Percentiles rank a stretch among this genome's conserved stretches.
Conservation (phyloP, 2,329 filamentous ascomycete species). For the Aspergillus versicolor region DNA sequence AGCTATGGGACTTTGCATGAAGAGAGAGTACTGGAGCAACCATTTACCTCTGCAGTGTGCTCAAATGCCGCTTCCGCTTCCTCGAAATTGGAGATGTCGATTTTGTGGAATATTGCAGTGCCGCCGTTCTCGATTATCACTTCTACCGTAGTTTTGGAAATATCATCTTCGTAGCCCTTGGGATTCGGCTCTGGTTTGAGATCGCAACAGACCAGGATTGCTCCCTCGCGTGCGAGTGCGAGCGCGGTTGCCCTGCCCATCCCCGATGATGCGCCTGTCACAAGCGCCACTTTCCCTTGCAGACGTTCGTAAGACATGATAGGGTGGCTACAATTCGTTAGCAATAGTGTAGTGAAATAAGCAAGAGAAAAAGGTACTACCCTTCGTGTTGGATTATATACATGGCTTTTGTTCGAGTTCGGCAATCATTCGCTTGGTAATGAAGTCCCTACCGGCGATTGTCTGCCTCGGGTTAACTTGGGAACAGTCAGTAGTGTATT, state of each 20-base stretch:
- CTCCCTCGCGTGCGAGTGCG: background rate
- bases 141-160: background rate
- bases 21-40: background rate
- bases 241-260: background rate
- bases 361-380: background rate
- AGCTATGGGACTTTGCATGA: background rate
- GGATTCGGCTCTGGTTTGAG: background rate
- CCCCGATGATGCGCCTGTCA: background rate
- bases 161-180: background rate
- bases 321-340: background rate
- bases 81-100: background rate
- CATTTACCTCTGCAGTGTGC: background rate
- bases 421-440: no score
- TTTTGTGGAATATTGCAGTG: background rate
- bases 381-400: no score
- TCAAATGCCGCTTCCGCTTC: background rate
- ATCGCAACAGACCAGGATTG: background rate
- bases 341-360: background rate
- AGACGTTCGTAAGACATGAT: background rate
- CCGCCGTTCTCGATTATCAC: background rate
- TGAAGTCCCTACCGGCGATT: no score
- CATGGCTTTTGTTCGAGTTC: no score
- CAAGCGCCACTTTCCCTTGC: background rate
- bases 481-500: no score
- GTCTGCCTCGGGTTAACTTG: no score